These are phyloP conservation scores for Solanum chiquidenum DNA, from an alignment of 257 asterid species.

Conservation along the genomic window DNA sequence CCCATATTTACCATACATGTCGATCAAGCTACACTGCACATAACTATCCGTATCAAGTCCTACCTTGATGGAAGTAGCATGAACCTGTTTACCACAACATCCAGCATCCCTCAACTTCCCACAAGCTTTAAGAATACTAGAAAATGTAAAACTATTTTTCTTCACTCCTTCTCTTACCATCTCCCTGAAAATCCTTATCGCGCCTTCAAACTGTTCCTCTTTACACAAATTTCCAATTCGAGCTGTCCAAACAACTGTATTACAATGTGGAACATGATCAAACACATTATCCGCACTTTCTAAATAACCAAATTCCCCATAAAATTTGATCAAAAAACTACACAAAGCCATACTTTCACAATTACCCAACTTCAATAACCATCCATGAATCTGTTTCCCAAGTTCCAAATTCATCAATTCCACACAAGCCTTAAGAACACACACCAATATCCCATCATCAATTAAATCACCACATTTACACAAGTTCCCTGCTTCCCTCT, in stretches of 20 bases:
- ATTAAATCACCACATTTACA: constrained; percentile 11
- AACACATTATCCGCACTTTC: constrained; percentile 42
- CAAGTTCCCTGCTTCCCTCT: constrained; percentile 9
- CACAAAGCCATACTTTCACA: constrained; percentile 25
- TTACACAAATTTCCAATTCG: constrained; percentile 41
- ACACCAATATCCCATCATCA: constrained; percentile 40
- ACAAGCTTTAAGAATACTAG: constrained; percentile 63
- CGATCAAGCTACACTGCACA: constrained; percentile 60
- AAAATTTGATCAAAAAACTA: constrained; percentile 63
- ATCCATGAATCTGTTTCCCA: constrained; percentile 65
- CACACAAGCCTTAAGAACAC: constrained; percentile 55
- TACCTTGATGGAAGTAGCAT: constrained; percentile 42
- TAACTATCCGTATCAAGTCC: constrained; percentile 51
- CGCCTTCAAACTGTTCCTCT: constrained; percentile 27
- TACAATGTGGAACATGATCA: constrained; percentile 15
- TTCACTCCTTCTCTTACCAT: constrained; percentile 60
- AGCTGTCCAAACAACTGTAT: constrained; percentile 59
- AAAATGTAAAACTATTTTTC: constrained; percentile 45
- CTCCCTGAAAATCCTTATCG: constrained; percentile 33
- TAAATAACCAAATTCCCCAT: constrained; percentile 36
- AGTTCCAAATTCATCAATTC: constrained; percentile 26
- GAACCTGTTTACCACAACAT: constrained; percentile 52
- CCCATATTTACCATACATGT: constrained; percentile 55
- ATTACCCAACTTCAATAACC: constrained; percentile 54
- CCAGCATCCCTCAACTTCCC: constrained; percentile 31